A percentile compares a stretch with the other conserved stretches of the same genome.
Evolutionary conservation across 805 yeast genomes (phyloP).

Genomic region (Saturnispora gosingensis): DNA sequence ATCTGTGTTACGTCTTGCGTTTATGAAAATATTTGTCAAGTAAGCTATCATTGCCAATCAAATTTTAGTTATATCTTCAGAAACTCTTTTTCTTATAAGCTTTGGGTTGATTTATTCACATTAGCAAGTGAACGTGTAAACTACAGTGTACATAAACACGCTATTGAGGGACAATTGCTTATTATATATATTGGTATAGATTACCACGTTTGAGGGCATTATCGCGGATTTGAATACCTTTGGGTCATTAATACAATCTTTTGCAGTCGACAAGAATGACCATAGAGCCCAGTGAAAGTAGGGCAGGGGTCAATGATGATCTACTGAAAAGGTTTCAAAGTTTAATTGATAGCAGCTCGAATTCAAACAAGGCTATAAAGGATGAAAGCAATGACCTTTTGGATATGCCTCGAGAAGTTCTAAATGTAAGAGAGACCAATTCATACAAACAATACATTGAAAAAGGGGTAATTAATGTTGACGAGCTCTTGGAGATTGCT

Average conservation of each 20-base stretch:
- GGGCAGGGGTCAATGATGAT: neutral
- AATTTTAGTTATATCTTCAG: too few species aligned
- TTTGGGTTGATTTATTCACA: too few species aligned
- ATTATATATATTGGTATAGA: neutral
- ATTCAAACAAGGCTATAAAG: neutral
- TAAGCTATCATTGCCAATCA: too few species aligned
- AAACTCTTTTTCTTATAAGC: neutral
- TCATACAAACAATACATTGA: neutral
- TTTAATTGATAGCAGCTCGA: neutral
- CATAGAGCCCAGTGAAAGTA: neutral
- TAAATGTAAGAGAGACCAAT: neutral
- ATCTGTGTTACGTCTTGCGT: neutral
- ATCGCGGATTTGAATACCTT: neutral
- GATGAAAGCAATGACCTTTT: neutral
- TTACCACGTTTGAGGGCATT: neutral
- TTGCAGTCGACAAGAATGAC: neutral
- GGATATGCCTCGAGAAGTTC: neutral
- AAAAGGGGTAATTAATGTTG: conserved; percentile 4
- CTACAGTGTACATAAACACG: neutral
- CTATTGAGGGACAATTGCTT: neutral
- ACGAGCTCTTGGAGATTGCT: conserved; percentile 18
- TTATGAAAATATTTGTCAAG: neutral
- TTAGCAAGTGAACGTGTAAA: too few species aligned
- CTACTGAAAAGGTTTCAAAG: neutral
- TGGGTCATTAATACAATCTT: neutral